A percentile compares a stretch with the other conserved stretches of the same genome.
phyloP scores from a whole-genome alignment of 2,329 filamentous ascomycete genomes.

The Fusarium humuli region DNA sequence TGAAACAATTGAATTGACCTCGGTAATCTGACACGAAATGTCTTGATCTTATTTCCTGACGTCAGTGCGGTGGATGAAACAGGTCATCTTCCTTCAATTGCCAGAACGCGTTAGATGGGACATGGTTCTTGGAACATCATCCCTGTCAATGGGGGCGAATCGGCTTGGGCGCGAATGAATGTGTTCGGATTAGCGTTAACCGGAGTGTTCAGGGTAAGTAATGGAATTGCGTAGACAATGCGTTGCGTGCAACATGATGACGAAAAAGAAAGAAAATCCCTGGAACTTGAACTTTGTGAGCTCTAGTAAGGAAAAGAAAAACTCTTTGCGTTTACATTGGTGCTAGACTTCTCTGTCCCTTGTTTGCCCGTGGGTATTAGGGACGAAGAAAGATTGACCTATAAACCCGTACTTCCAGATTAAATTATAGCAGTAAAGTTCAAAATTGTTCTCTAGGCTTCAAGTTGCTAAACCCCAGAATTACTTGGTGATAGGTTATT shows the following conservation, averaged over 20 bases:
- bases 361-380: too few relatives aligned
- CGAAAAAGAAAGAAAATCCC: too few relatives aligned
- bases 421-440: too few relatives aligned
- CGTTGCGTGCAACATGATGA: neutral
- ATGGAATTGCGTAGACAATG: neutral
- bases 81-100: neutral
- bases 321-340: too few relatives aligned
- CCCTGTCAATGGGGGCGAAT: neutral
- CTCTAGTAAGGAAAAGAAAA: too few relatives aligned
- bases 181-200: neutral
- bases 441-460: too few relatives aligned
- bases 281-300: too few relatives aligned
- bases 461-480: too few relatives aligned
- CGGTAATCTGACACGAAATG: neutral
- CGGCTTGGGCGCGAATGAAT: neutral
- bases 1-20: neutral
- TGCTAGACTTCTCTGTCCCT: too few relatives aligned
- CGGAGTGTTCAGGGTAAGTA: neutral
- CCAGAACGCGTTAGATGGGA: neutral
- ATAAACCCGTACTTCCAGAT: too few relatives aligned
- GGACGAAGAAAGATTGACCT: rapidly evolving
- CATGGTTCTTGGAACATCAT: neutral
- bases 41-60: neutral
- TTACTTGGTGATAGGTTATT: too few relatives aligned
- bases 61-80: neutral